Base-by-base conservation (phyloP, 2,329 filamentous ascomycete species). In the Magnaporthiopsis poae region DNA sequence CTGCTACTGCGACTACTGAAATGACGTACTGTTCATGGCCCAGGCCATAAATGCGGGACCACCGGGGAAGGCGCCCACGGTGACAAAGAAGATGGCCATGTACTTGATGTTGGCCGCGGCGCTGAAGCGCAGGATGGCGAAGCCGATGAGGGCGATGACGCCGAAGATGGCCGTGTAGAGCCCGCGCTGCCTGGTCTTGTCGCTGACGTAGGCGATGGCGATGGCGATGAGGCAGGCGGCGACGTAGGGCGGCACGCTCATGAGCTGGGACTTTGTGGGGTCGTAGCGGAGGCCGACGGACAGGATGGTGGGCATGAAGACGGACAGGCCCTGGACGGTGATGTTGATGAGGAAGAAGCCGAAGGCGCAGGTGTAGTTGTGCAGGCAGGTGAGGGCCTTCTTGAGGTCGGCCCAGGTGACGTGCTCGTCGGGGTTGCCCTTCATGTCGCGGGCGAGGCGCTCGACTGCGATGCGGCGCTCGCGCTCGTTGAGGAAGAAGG, bases 291-390 rank as follows among this genome's bases (percentile, higher is more conserved):
- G 70, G 35, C 81, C 76, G 25, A 69, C 72, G n/a, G 61, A 62
- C n/a, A 82, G 73, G 64, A 82, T 79, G n/a, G 79, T 81, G 15
- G 79, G 80, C 72, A 81, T 75, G 70, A 82, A 82, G n/a, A 81
- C 79, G 11, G 80, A 81, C 15, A 82, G 70, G 1, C 80, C 80
- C 68, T 86, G 83, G 2, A 87, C 84, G 0, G 84, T 86, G 70
- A 87, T 82, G 74, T 87, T 86, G 76, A 85, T 83, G 70, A 81
- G 77, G 75, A 86, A 84, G 77, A 86, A 86, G 8, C 84, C 84
- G 5, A 81, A 71, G 1, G 82, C 83, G 72, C 83, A 86, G 60
- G 85, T 81, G 71, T 84, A 83, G 75, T 85, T 86, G 75, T 85
- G 85, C 71, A 87, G 79, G 75, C 83, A 84, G 64, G 81, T 70